Evolutionary conservation across 768 basidiomycete species (phyloP).

Genomic region (Daedaleopsis nitida): DNA sequence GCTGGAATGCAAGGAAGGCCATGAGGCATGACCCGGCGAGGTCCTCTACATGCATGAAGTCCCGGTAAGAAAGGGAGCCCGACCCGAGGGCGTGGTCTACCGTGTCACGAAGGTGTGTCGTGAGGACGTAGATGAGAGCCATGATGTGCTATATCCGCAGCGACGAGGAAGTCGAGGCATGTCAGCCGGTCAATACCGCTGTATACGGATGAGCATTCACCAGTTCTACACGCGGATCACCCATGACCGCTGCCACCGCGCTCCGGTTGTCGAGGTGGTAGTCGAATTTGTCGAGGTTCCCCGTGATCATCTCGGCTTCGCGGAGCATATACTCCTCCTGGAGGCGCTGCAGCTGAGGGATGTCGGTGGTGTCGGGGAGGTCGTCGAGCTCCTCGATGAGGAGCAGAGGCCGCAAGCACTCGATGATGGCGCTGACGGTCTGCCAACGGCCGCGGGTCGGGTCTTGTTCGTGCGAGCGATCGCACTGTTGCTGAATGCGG

Average conservation of each 20-base stretch:
- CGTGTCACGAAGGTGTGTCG: neutral
- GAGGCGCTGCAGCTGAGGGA: slow-evolving; percentile 4
- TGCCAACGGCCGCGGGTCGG: neutral
- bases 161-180: too few species aligned
- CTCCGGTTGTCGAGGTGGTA: neutral
- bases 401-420: slow-evolving; percentile 1
- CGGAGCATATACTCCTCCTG: slow-evolving; percentile 4
- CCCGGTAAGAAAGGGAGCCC: neutral
- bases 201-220: slow-evolving; percentile 4
- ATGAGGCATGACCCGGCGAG: slow-evolving; percentile 10
- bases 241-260: neutral
- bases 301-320: neutral
- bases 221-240: slow-evolving; percentile 6
- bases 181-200: too few species aligned
- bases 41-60: neutral
- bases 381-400: slow-evolving; percentile 8
- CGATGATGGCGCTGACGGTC: neutral
- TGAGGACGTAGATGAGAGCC: slow-evolving; percentile 6
- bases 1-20: slow-evolving; percentile 10
- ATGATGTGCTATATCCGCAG: slow-evolving; percentile 11
- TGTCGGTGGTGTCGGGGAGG: neutral
- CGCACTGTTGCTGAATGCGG: too few species aligned
- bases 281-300: neutral
- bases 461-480: too few species aligned
- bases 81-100: neutral